Conservation (phyloP, 495 filamentous ascomycete genomes). For the Penicillium samsonianum region DNA sequence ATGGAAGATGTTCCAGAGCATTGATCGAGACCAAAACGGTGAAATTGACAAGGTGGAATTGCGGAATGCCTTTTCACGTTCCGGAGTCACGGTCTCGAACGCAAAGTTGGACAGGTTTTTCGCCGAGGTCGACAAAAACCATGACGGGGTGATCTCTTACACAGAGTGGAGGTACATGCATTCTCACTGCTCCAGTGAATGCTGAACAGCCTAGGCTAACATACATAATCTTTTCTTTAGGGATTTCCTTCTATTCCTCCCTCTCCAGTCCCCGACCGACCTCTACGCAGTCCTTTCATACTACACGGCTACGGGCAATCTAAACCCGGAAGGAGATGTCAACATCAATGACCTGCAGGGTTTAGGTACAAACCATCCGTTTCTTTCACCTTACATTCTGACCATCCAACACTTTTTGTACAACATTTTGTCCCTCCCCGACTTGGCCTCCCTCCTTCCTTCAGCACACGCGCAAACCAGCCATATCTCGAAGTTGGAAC, state of each 20-base stretch:
- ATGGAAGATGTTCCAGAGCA: conserved; percentile 76
- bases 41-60: conserved; percentile 87
- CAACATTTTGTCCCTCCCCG: conserved; percentile 41
- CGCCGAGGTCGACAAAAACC: conserved; percentile 81
- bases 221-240: conserved; percentile 46
- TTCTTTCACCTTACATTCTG: conserved; percentile 58
- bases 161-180: conserved; percentile 89
- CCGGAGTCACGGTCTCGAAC: conserved; percentile 76
- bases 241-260: conserved; percentile 94
- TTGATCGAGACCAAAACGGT: conserved; percentile 84
- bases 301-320: conserved; percentile 84
- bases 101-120: conserved; percentile 84
- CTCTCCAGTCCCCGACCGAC: conserved; percentile 63
- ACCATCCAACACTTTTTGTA: conserved; percentile 44
- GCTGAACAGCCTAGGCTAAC: conserved; percentile 2
- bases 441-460: conserved; percentile 42
- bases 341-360: conserved; percentile 87
- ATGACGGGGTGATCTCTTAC: conserved; percentile 86
- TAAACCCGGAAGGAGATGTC: conserved; percentile 94
- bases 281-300: conserved; percentile 88
- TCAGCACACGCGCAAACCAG: conserved; percentile 42
- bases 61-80: conserved; percentile 68
- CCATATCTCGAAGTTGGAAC: conserved; percentile 25
- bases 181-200: conserved; percentile 7
- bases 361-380: conserved; percentile 84